A percentile compares a stretch with the other conserved stretches of the same genome.
Evolutionary conservation across 371 early-diverging fungal genomes (phyloP).

Genomic region (Batrachochytrium dendrobatidis): DNA sequence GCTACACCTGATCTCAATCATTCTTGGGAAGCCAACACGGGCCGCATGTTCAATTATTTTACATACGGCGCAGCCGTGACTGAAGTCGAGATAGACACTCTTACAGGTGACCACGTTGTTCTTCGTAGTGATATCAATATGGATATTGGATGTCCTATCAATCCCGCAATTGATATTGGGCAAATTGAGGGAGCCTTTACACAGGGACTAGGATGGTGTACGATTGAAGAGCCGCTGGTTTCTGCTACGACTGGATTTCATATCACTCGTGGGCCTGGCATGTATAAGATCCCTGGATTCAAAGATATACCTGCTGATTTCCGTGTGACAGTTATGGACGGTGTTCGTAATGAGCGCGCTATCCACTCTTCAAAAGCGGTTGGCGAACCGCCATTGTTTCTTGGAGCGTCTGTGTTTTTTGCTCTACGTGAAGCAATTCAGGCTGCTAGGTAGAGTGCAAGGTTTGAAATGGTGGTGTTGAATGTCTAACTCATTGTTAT

Average conservation of each 20-base stretch:
- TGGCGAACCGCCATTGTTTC: slow-evolving; percentile 76
- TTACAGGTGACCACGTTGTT: slow-evolving; percentile 69
- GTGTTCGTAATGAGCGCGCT: slow-evolving; percentile 51
- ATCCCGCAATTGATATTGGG: slow-evolving; percentile 71
- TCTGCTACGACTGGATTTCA: slow-evolving; percentile 52
- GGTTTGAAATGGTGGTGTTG: slow-evolving; percentile 11
- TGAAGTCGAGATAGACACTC: slow-evolving; percentile 69
- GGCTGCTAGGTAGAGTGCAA: slow-evolving; percentile 37
- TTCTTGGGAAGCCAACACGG: slow-evolving; percentile 58
- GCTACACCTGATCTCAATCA: slow-evolving; percentile 60
- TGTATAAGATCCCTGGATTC: slow-evolving; percentile 75
- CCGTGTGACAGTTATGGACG: slow-evolving; percentile 54
- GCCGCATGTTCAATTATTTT: slow-evolving; percentile 60
- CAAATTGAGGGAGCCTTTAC: slow-evolving; percentile 79
- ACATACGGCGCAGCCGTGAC: slow-evolving; percentile 65
- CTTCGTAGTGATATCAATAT: slow-evolving; percentile 61
- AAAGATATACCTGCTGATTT: slow-evolving; percentile 69
- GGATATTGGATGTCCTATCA: slow-evolving; percentile 67
- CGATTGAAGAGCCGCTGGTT: slow-evolving; percentile 65
- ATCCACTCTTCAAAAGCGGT: slow-evolving; percentile 72
- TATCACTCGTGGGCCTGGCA: slow-evolving; percentile 68
- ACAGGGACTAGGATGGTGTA: slow-evolving; percentile 69
- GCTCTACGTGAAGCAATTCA: slow-evolving; percentile 66
- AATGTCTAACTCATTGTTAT: no score
- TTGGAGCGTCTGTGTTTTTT: slow-evolving; percentile 63